Base-by-base conservation (phyloP, 1,139 yeast genomes). In the Casaregolazyma suthepensis region DNA sequence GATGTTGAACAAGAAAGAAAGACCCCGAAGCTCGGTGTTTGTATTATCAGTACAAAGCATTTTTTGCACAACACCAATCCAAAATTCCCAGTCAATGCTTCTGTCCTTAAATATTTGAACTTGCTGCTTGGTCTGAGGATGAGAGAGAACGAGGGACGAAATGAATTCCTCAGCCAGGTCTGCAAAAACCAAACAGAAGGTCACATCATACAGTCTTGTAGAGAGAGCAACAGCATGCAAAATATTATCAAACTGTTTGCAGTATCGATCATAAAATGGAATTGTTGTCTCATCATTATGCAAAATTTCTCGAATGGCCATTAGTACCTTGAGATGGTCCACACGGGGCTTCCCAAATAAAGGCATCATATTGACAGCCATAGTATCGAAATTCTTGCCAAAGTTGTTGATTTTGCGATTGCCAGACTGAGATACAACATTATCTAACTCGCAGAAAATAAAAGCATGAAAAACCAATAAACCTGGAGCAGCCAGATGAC, bases 71-170 rank as follows among this genome's bases (percentile, higher is more conserved):
- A 87, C 83, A 54, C 77, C 74, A 10, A 85, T 66, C 96, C 96
- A 88, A 63, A 88, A 87, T 52, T 74, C 74, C 95, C 96, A 88
- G 69, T 85, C 79, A 19, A 87, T 68, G 29, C 65, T 63, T 26
- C 59, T 58, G 45, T 61, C 63, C 40, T 62, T 60, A 46, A 62
- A 61, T 22, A 62, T 59, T 23, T 60, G 57, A 7, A 63, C 64
- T 31, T 63, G 62, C 42, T 62, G 61, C 46, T 54, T 53, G 2
- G 68, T 56, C 50, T 59, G 45, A 45, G 66, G 59, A 59, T 60
- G 61, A 50, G 59, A 50, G 49, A 57, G 63, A n/a, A 61, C 59
- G 31, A 69, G 60, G 17, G 68, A 62, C 22, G 65, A 61, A 19
- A 71, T 49, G 61, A 68, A 71, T 52, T 75, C 75, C 55, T 73